Evolutionary conservation across 345 rosid species (phyloP), one percentile per base, ranked within the genome.

Genomic region (Hibiscus trionum): DNA sequence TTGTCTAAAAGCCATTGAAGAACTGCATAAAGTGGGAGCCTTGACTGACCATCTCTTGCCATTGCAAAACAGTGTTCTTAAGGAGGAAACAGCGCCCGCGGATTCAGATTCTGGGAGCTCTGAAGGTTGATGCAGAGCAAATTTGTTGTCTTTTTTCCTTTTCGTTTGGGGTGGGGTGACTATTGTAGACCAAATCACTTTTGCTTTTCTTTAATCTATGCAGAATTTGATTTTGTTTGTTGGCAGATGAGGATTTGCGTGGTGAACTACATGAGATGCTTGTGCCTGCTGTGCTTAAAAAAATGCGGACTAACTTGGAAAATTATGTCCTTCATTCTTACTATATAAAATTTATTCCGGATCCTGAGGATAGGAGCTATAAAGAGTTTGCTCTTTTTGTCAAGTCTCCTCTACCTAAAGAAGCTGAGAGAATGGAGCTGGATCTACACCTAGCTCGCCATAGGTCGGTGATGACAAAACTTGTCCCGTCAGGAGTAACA

Each of bases 361-460:
- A 81, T 77, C 98, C 97, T 14, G 77, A 72, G 11, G 98, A 94
- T 76, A 86, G 97, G 80, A 78, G 63, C 76, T 94, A 94, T 79
- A 85, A 79, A 76, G 77, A 84, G 73, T 94, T 94, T 75, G 85
- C 89, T 77, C 89, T 91, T 77, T 94, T 94, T 81, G 67, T 91
- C 31, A 94, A 84, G 84, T 80, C 80, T 71, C 85, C 90, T 69
- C 93, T 94, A 39, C 98, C 98, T 1, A 4, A 19, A 64, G 98
- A 94, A 80, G 97, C 93, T 75, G 91, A 84, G 82, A 77, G 73
- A 79, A 75, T 94, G 88, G 83, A 88, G 62, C 69, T 90, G 14
- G 94, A 91, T 63, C 97, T 94, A 74, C 98, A 94, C 81, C 88
- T 94, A 78, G 91, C 94, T 73, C 88, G 70, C 72, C 86, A 91